These are phyloP conservation scores for Micractinium conductrix DNA, from an alignment of 139 green algal species.

Conservation along the genomic window DNA sequence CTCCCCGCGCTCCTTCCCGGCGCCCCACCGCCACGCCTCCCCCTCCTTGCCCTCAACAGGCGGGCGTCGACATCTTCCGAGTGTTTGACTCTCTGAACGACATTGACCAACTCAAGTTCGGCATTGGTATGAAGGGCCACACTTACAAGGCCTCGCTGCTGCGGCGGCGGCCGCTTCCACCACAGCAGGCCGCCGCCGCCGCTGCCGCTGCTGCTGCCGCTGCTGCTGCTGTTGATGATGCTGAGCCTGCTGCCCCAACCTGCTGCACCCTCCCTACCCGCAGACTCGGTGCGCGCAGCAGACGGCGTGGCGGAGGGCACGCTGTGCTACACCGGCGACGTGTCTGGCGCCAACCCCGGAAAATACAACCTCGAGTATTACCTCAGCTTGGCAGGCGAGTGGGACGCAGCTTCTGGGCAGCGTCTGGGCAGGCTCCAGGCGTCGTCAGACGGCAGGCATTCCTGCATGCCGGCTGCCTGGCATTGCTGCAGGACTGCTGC, in stretches of 20 bases:
- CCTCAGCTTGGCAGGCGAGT: conserved; percentile 69
- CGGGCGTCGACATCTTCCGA: conserved; percentile 92
- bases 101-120: conserved; percentile 88
- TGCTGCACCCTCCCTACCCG: neutral
- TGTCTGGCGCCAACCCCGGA: conserved; percentile 60
- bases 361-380: conserved; percentile 96
- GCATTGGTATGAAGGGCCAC: conserved; percentile 75
- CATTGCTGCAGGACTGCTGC: too few species aligned
- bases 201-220: neutral
- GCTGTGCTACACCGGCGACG: conserved; percentile 94
- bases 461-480: too few species aligned
- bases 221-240: neutral
- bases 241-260: neutral
- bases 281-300: conserved; percentile 66
- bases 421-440: too few species aligned
- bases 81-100: conserved; percentile 91
- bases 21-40: too few species aligned
- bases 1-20: too few species aligned
- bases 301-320: conserved; percentile 85
- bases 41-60: conserved; percentile 16
- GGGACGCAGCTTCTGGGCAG: too few species aligned
- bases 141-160: too few species aligned
- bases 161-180: too few species aligned
- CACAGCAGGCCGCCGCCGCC: too few species aligned
- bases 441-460: too few species aligned